Base-by-base conservation (phyloP, 805 yeast species). In the Kuraishia cidri region DNA sequence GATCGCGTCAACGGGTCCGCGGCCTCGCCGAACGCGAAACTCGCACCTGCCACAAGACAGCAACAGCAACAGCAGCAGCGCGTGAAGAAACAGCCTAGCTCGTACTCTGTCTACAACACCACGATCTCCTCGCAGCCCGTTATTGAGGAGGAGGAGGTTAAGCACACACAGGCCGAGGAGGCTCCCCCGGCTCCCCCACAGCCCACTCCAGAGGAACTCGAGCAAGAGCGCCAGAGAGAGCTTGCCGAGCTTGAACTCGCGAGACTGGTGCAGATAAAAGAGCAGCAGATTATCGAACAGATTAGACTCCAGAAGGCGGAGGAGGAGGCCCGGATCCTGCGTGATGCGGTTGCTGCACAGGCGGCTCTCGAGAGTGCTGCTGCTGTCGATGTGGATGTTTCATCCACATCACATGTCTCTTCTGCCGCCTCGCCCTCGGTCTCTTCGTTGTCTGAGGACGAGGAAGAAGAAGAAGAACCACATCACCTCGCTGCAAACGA, bases 181-280 rank as follows among this genome's bases (percentile, higher is more conserved):
- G n/a, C n/a, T n/a, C n/a, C n/a, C n/a, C n/a, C n/a, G n/a, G n/a
- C n/a, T n/a, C n/a, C 17, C 6, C 17, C n/a, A n/a, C n/a, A n/a
- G n/a, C n/a, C n/a, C n/a, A n/a, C n/a, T n/a, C n/a, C n/a, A n/a
- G 13, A 31, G 20, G 64, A 60, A 34, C 60, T 53, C 37, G 63
- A 31, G 29, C 14, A n/a, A 4, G 28, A n/a, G n/a, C n/a, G n/a
- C n/a, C n/a, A n/a, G n/a, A n/a, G n/a, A n/a, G n/a, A n/a, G n/a
- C n/a, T n/a, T n/a, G n/a, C n/a, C n/a, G n/a, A n/a, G n/a, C n/a
- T n/a, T n/a, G n/a, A n/a, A n/a, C n/a, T n/a, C n/a, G n/a, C n/a
- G n/a, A 22, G n/a, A n/a, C n/a, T n/a, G n/a, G n/a, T n/a, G n/a
- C n/a, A n/a, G n/a, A n/a, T n/a, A n/a, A n/a, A n/a, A n/a, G n/a